Evolutionary conservation across 1,284 basidiomycete species (phyloP).

Genomic region (Trichosporon inkin): DNA sequence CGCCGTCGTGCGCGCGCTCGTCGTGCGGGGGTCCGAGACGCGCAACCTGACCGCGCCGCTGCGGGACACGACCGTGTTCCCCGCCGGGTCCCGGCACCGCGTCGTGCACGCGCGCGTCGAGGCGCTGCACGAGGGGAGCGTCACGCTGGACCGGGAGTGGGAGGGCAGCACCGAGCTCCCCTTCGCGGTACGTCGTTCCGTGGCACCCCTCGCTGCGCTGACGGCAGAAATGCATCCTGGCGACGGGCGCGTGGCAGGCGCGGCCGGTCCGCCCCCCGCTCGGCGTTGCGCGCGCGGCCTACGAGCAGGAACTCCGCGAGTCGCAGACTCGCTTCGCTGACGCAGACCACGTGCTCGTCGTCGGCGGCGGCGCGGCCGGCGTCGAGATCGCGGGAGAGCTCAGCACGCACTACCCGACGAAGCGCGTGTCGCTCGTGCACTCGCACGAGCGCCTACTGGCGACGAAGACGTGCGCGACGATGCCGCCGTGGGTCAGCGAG

Average conservation of each 20-base stretch:
- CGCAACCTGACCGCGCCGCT: slow-evolving; percentile 35
- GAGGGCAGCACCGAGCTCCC: slow-evolving; percentile 42
- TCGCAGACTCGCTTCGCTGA: slow-evolving; percentile 37
- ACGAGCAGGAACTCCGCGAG: slow-evolving; percentile 23
- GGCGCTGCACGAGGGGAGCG: slow-evolving; percentile 34
- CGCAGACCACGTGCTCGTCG: slow-evolving; percentile 42
- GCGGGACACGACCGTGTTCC: slow-evolving; percentile 38
- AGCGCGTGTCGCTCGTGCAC: slow-evolving; percentile 34
- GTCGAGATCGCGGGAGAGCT: slow-evolving; percentile 52
- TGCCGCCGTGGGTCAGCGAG: slow-evolving; percentile 28
- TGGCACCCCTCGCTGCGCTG: not conserved
- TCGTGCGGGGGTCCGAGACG: slow-evolving; percentile 49
- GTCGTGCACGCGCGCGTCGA: slow-evolving; percentile 42
- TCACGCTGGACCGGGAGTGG: slow-evolving; percentile 44
- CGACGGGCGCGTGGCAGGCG: slow-evolving; percentile 42
- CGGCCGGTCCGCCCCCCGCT: slow-evolving; percentile 38
- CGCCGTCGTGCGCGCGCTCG: slow-evolving; percentile 47
- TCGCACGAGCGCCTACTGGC: slow-evolving; percentile 28
- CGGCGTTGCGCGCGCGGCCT: slow-evolving; percentile 25
- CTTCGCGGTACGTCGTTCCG: slow-evolving; percentile 37
- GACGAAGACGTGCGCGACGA: slow-evolving; percentile 12
- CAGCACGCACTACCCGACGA: slow-evolving; percentile 30
- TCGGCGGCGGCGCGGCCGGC: slow-evolving; percentile 53
- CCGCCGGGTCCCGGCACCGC: slow-evolving; percentile 27
- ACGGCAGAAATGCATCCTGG: slow-evolving; percentile 37